Evolutionary conservation across 2,329 filamentous ascomycete genomes (phyloP).

Genomic region (Botrytis aclada): DNA sequence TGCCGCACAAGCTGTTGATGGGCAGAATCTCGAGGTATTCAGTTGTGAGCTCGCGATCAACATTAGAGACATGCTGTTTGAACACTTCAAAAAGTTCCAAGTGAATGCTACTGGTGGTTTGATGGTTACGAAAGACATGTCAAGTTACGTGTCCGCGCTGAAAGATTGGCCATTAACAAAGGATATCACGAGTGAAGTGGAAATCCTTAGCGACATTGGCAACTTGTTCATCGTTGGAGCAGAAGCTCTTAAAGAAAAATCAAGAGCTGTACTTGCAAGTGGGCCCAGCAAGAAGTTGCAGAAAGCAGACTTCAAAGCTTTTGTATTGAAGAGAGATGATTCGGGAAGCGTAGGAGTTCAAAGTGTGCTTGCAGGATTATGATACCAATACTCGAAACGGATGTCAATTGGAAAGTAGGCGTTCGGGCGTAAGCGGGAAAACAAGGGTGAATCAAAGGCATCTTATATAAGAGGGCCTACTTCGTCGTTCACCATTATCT

Average conservation of each 20-base stretch:
- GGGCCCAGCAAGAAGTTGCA: slow-evolving; percentile 52
- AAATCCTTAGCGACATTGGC: slow-evolving; percentile 88
- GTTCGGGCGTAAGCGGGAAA: slow-evolving; percentile 8
- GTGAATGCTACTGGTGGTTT: slow-evolving; percentile 91
- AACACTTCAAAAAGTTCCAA: slow-evolving; percentile 91
- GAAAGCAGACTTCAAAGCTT: slow-evolving; percentile 74
- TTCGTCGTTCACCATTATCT: background rate
- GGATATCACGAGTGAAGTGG: slow-evolving; percentile 66
- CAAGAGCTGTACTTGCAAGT: slow-evolving; percentile 52
- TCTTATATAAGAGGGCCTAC: background rate
- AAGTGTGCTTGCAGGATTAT: slow-evolving; percentile 62
- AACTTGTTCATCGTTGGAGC: slow-evolving; percentile 92
- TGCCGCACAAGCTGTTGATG: slow-evolving; percentile 69
- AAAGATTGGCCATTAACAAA: slow-evolving; percentile 75
- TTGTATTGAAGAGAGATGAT: slow-evolving; percentile 83
- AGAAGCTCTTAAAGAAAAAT: slow-evolving; percentile 70
- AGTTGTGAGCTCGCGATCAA: slow-evolving; percentile 79
- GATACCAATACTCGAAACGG: slow-evolving; percentile 25
- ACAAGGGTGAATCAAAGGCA: background rate
- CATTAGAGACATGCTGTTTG: slow-evolving; percentile 74
- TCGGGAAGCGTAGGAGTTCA: slow-evolving; percentile 77
- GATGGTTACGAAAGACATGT: slow-evolving; percentile 94
- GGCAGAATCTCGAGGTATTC: slow-evolving; percentile 78
- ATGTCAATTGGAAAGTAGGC: slow-evolving; percentile 13
- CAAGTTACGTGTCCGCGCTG: slow-evolving; percentile 84